These are phyloP conservation scores for Monilinia polystroma DNA, from an alignment of 2,329 filamentous ascomycete genomes.

Conservation along the genomic window DNA sequence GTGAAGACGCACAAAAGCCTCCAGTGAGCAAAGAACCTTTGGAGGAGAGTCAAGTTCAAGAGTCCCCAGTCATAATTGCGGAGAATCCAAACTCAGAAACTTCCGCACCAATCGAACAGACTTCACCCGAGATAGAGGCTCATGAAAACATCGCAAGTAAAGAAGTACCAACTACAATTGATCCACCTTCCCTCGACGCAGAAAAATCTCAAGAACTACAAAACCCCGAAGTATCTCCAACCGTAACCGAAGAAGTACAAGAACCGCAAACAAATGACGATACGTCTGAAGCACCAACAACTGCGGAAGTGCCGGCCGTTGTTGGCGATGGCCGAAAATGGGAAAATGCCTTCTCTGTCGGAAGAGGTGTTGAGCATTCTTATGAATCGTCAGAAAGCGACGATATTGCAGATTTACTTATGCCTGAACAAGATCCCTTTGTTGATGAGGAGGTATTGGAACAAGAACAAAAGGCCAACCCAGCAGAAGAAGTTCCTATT, in stretches of 20 bases:
- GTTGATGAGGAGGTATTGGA: neutral
- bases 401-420: slow-evolving; percentile 14
- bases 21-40: neutral
- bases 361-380: neutral
- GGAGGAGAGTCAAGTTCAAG: neutral
- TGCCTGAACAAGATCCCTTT: slow-evolving; percentile 7
- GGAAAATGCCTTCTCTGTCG: neutral
- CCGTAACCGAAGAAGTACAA: neutral
- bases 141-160: neutral
- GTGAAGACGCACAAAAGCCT: neutral
- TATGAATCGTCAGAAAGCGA: neutral
- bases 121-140: neutral
- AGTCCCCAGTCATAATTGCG: neutral
- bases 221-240: neutral
- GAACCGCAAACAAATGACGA: neutral
- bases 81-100: neutral
- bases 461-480: neutral
- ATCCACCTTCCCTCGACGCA: neutral
- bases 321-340: neutral
- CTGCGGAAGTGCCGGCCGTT: neutral
- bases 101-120: neutral
- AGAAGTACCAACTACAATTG: neutral
- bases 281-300: neutral
- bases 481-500: neutral
- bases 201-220: neutral